Conservation (phyloP, 1,284 basidiomycete genomes). For the Leccinum fallax region DNA sequence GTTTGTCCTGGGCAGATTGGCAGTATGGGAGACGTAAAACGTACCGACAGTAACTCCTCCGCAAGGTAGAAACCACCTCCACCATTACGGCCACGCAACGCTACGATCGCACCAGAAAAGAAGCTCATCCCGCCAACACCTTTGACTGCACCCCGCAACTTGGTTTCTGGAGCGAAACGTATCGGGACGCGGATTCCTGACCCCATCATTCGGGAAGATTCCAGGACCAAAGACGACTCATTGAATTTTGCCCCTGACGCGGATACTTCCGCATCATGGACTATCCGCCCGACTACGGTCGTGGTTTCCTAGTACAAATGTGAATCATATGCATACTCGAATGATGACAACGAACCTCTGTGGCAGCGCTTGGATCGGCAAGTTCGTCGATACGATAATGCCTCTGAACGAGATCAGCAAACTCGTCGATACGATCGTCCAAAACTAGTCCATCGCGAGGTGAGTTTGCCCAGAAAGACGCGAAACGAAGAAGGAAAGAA, state of each 20-base stretch:
- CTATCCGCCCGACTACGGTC: slow-evolving; percentile 80
- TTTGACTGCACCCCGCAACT: slow-evolving; percentile 64
- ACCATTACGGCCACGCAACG: slow-evolving; percentile 89
- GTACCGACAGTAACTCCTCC: neutral
- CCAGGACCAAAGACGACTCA: slow-evolving; percentile 74
- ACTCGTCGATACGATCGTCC: slow-evolving; percentile 85
- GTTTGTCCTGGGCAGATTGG: neutral
- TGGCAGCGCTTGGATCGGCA: slow-evolving; percentile 74
- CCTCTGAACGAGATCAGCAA: slow-evolving; percentile 69
- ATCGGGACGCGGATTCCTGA: slow-evolving; percentile 73
- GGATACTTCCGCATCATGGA: slow-evolving; percentile 64
- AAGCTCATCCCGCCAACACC: slow-evolving; percentile 74
- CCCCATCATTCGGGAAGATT: slow-evolving; percentile 80
- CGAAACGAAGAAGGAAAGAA: neutral
- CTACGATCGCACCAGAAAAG: slow-evolving; percentile 90
- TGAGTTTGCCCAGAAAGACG: neutral
- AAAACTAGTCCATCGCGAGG: slow-evolving; percentile 49
- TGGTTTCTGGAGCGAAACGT: slow-evolving; percentile 66
- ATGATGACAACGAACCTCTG: slow-evolving; percentile 56
- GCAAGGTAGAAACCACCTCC: slow-evolving; percentile 79
- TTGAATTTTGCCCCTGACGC: slow-evolving; percentile 65
- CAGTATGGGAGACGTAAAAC: neutral
- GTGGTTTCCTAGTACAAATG: slow-evolving; percentile 60
- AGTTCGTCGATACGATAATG: slow-evolving; percentile 72
- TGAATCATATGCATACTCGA: slow-evolving; percentile 7